Percentiles rank a stretch among this genome's conserved stretches.
phyloP scores from a whole-genome alignment of 768 basidiomycete species.

The Suillus sp. region DNA sequence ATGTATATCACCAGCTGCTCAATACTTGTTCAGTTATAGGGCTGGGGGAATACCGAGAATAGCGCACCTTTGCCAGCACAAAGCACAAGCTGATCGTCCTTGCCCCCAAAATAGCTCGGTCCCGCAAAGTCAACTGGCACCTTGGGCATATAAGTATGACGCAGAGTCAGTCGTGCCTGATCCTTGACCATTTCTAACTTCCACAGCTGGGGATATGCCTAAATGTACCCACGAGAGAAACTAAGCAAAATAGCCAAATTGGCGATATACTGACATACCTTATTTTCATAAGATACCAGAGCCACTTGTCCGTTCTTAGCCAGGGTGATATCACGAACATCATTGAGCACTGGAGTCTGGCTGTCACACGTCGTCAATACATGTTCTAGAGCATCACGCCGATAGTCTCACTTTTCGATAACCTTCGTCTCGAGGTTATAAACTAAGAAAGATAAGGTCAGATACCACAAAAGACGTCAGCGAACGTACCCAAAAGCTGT shows the following conservation, averaged over 20 bases:
- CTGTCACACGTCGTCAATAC: constrained; percentile 36
- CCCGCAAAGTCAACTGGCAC: constrained; percentile 70
- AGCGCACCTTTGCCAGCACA: constrained; percentile 67
- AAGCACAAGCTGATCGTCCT: constrained; percentile 71
- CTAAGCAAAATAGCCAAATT: background rate
- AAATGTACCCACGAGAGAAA: background rate
- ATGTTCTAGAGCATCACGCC: constrained; percentile 5
- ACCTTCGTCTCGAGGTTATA: constrained; percentile 67
- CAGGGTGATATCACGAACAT: constrained; percentile 70
- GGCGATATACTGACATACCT: constrained; percentile 41
- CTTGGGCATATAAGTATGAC: constrained; percentile 75
- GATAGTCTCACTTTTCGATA: constrained; percentile 57
- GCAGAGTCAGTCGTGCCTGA: constrained; percentile 38
- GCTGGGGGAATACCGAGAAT: background rate
- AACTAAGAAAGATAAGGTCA: constrained; percentile 39
- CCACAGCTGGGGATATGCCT: constrained; percentile 74
- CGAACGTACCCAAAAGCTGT: constrained; percentile 62
- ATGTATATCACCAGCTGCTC: constrained; percentile 71
- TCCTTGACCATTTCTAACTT: constrained; percentile 61
- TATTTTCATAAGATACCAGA: constrained; percentile 73
- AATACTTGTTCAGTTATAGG: background rate
- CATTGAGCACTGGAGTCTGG: constrained; percentile 71
- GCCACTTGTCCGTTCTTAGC: constrained; percentile 62
- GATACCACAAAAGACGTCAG: background rate
- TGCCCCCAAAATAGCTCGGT: constrained; percentile 74